These are phyloP conservation scores for Cryptococcus depauperatus DNA, from an alignment of 1,284 basidiomycete species.

Conservation along the genomic window DNA sequence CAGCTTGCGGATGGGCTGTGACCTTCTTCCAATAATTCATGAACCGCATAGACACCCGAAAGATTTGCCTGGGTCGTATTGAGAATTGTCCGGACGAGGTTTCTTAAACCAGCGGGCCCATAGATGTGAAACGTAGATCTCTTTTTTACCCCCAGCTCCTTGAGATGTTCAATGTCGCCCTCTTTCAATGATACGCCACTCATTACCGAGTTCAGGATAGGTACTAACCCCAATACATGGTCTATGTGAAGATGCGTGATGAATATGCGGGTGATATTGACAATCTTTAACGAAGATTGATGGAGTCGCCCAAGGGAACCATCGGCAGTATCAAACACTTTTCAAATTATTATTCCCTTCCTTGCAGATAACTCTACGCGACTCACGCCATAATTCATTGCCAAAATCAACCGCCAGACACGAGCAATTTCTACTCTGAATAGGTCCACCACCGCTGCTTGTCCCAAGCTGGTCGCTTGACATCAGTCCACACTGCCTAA, in stretches of 20 bases:
- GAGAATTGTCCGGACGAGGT: constrained; percentile 65
- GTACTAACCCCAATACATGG: constrained; percentile 70
- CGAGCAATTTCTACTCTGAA: constrained; percentile 40
- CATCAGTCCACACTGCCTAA: no score
- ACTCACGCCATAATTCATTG: constrained; percentile 43
- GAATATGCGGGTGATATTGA: constrained; percentile 64
- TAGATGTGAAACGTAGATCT: constrained; percentile 65
- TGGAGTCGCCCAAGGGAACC: constrained; percentile 71
- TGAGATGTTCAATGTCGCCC: constrained; percentile 25
- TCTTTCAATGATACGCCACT: constrained; percentile 45
- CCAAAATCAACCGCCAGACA: constrained; percentile 45
- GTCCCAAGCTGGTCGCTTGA: constrained; percentile 37
- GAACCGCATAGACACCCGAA: constrained; percentile 63
- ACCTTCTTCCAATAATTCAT: constrained; percentile 60
- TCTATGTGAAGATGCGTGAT: constrained; percentile 87
- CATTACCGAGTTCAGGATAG: constrained; percentile 61
- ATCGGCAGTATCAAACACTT: constrained; percentile 78
- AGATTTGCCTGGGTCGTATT: constrained; percentile 61
- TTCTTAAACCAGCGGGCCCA: constrained; percentile 72
- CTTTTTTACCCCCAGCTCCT: constrained; percentile 29
- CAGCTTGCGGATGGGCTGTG: constrained; percentile 54
- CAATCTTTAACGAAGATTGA: constrained; percentile 57
- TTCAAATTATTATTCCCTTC: constrained; percentile 28
- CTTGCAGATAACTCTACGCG: not conserved
- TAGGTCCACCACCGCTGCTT: constrained; percentile 44